A percentile compares a stretch with the other conserved stretches of the same genome.
phyloP scores from a whole-genome alignment of 2,329 filamentous ascomycete genomes.

The Penicillium rolfsii region DNA sequence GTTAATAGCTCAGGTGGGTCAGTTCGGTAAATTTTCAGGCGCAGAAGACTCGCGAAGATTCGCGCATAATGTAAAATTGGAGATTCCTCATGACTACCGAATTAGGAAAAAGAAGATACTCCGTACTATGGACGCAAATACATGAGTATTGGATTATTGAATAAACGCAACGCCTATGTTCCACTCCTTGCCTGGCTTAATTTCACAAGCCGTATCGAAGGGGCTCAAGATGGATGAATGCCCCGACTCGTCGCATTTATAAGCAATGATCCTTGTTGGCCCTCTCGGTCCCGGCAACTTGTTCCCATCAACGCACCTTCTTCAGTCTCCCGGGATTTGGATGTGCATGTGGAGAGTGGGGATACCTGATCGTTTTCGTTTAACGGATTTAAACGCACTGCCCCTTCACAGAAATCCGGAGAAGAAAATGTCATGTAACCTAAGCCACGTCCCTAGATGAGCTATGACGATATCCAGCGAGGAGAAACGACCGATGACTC shows the following conservation, averaged over 20 bases:
- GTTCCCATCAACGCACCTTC: background rate
- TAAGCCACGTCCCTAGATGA: background rate
- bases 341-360: background rate
- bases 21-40: background rate
- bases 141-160: background rate
- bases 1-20: background rate
- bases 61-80: background rate
- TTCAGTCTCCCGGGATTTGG: background rate
- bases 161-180: background rate
- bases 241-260: background rate
- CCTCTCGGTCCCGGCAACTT: background rate
- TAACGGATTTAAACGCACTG: background rate
- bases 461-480: background rate
- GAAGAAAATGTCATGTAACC: background rate
- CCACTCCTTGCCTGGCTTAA: background rate
- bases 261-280: background rate
- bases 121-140: background rate
- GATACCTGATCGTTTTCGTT: background rate
- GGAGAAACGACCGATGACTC: background rate
- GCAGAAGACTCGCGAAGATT: background rate
- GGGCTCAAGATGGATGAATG: background rate
- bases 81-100: background rate
- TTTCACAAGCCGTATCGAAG: background rate
- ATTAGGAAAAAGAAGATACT: background rate
- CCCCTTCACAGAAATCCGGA: background rate